Evolutionary conservation across 768 basidiomycete species (phyloP), one percentile per base, ranked within the genome.

Genomic region (Sistotremastrum niveocremeum): DNA sequence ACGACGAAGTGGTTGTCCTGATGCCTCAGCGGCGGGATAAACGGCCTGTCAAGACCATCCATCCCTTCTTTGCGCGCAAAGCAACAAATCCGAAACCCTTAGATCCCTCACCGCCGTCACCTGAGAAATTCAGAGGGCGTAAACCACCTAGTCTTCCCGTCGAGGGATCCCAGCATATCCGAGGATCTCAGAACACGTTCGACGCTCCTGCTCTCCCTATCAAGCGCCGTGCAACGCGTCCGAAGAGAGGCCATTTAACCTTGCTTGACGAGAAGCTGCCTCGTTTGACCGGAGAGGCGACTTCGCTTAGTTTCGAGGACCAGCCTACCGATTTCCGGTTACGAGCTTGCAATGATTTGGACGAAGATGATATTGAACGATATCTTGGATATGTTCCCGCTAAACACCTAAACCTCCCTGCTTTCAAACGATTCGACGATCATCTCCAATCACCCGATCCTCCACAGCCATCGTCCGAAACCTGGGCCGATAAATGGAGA

Each of bases 401-500:
- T 5, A 73, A 20, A 20, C 20, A 20, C 20, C 20, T 20, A 20
- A 20, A 20, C 81, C 52, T 53, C 65, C 37, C 70, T 64, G 32
- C 51, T 73, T 37, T 51, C 62, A 40, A 50, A 56, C 41, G 50
- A 52, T 12, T 50, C 49, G 35, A 49, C 51, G 7, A 36, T 37
- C n/a, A 46, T 51, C 37, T 54, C 51, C 12, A 39, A 39, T 12
- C 12, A 4, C 41, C 44, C 50, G 31, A 20, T 20, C 37, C 6
- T 28, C 41, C 38, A 28, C 29, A 32, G 6, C 54, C 60, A 28
- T 54, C 64, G 37, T 65, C 69, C 36, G 69, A 75, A 37, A 60
- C 73, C 8, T 93, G 89, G 87, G 62, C 71, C 12, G 76, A 81
- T 40, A 81, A 74, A 54, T 91, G 83, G 74, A 76, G 74, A 12